Base-by-base conservation (phyloP, 257 asterid genomes). In the Salvia miltiorrhiza region DNA sequence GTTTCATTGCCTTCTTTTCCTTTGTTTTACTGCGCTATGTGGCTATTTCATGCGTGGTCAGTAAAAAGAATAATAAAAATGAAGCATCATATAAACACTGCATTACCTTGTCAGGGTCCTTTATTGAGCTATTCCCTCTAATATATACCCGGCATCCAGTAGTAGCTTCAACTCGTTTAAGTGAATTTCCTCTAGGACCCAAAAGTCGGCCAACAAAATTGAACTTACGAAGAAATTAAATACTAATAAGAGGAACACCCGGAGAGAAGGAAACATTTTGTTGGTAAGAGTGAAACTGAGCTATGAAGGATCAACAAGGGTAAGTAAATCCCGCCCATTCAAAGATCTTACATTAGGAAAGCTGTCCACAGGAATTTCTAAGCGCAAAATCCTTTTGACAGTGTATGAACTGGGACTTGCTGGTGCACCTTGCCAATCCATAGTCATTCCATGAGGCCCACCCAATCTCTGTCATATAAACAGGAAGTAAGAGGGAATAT, bases 391-490 rank as follows among this genome's bases (percentile, higher is more conserved):
- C 77, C 90, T 87, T 73, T 91, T 94, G 60, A 91, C 93, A 3
- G 99, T 92, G 76, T 78, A 87, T 37, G 99, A 81, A 78, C 96
- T 94, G 58, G 98, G 99, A 79, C 99, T 94, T 66, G 99, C 97
- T 6, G 99, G 99, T 44, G 99, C 96, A 59, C 98, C 98, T 85
- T 87, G 99, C 99, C 99, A 94, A 79, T 89, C 97, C 99, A 94
- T 94, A 16, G 92, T 77, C 99, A 90, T 94, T 71, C 97, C 97
- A 76, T 87, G 88, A 69, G 91, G 94, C 58, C 92, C 93, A 69
- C 83, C 77, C 76, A 90, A 60, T 83, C 97, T 86, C 99, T 94
- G 96, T 45, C 52, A 48, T 43, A 55, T 9, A 62, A 47, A 12
- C 37, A 30, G 80, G 58, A 56, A 56, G 45, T 65, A 17, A 52